A percentile compares a stretch with the other conserved stretches of the same genome.
Conservation (phyloP, 176 grass and related monocot genomes). For the Dendrocalamus sinicus region DNA sequence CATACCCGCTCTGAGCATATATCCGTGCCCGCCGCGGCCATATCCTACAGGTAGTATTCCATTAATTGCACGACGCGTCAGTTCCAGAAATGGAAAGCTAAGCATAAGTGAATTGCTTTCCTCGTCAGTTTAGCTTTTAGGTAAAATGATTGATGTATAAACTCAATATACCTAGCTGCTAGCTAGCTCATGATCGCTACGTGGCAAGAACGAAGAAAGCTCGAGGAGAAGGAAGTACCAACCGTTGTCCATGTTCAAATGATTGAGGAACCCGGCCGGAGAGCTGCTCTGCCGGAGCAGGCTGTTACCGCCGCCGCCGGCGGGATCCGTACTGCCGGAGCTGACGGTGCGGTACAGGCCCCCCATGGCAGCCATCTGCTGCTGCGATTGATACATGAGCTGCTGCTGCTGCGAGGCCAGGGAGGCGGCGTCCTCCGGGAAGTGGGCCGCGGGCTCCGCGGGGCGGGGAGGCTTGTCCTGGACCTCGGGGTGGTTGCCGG, state of each 20-base stretch:
- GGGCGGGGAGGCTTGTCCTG: constrained; percentile 54
- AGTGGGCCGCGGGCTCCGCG: constrained; percentile 42
- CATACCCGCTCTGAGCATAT: constrained; percentile 63
- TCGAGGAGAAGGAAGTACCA: constrained; percentile 2
- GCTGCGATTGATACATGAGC: constrained; percentile 69
- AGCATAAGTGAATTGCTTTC: too few relatives aligned
- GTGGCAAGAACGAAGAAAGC: constrained; percentile 23
- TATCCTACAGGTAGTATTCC: constrained; percentile 56
- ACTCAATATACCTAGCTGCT: background rate
- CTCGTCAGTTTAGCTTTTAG: too few relatives aligned
- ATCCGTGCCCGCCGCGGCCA: constrained; percentile 45
- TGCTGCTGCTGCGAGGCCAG: constrained; percentile 53
- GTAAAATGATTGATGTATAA: too few relatives aligned
- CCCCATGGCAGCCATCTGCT: constrained; percentile 58
- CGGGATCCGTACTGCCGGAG: constrained; percentile 48
- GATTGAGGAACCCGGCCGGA: constrained; percentile 75
- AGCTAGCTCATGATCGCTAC: constrained; percentile 47
- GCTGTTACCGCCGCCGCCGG: constrained; percentile 5
- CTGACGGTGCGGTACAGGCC: constrained; percentile 58
- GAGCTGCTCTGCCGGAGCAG: constrained; percentile 93
- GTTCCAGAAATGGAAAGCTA: constrained; percentile 52
- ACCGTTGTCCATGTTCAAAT: constrained; percentile 73
- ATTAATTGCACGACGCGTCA: constrained; percentile 34
- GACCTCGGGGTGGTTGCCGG: constrained; percentile 49
- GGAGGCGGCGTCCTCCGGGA: constrained; percentile 38